Percentiles rank a stretch among this genome's conserved stretches.
phyloP scores from a whole-genome alignment of 2,329 filamentous ascomycete genomes.

The Cordyceps tenuipes region DNA sequence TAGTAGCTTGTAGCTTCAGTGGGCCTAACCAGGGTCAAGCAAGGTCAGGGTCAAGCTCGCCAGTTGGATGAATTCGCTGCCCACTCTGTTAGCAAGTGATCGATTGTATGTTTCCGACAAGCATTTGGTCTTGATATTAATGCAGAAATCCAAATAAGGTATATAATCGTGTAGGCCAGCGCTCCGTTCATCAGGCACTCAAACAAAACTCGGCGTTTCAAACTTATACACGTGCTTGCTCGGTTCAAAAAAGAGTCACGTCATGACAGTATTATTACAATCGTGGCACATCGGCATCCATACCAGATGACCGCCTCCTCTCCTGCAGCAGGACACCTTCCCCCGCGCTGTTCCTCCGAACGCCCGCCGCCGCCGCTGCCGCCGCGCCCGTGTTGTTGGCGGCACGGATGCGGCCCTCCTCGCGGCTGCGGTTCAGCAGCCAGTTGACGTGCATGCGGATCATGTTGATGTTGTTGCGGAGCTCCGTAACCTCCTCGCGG shows the following conservation, averaged over 20 bases:
- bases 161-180: background rate
- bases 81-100: background rate
- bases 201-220: background rate
- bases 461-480: slow-evolving; percentile 48
- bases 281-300: slow-evolving; percentile 31
- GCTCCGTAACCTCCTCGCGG: slow-evolving; percentile 54
- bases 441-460: slow-evolving; percentile 52
- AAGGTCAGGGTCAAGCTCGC: too few relatives aligned
- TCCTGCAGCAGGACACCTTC: slow-evolving; percentile 23
- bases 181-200: background rate
- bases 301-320: slow-evolving; percentile 29
- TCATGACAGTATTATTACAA: slow-evolving; percentile 18
- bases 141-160: too few relatives aligned
- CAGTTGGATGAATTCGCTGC: background rate
- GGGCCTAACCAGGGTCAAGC: too few relatives aligned
- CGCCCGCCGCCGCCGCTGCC: slow-evolving; percentile 8
- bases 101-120: background rate
- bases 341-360: slow-evolving; percentile 25
- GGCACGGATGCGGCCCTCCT: slow-evolving; percentile 35
- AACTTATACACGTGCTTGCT: background rate
- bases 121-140: too few relatives aligned
- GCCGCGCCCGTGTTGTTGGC: slow-evolving; percentile 26
- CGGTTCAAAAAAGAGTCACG: background rate
- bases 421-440: slow-evolving; percentile 45
- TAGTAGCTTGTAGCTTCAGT: too few relatives aligned